Percentiles rank a stretch among this genome's conserved stretches.
phyloP scores from a whole-genome alignment of 768 basidiomycete genomes.

The Termitomyces sp. region DNA sequence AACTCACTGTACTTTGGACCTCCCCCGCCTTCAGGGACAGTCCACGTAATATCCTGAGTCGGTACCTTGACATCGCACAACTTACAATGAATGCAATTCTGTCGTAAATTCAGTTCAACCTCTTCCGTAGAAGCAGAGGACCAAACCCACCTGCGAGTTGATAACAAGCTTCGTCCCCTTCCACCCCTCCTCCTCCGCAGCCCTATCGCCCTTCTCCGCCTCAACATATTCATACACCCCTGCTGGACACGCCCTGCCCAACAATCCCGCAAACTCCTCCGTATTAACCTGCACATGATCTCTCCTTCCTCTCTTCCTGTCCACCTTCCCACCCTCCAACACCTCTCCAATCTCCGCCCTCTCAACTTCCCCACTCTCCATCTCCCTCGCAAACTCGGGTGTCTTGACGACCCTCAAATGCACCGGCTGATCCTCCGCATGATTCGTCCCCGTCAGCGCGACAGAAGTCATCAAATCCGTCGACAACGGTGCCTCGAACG shows the following conservation, averaged over 20 bases:
- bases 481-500: slow-evolving; percentile 82
- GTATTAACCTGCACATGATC: slow-evolving; percentile 76
- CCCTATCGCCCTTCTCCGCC: slow-evolving; percentile 38
- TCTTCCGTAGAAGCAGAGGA: not conserved
- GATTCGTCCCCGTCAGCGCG: slow-evolving; percentile 89
- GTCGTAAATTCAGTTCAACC: slow-evolving; percentile 4
- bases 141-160: slow-evolving; percentile 78
- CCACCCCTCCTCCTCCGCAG: slow-evolving; percentile 47
- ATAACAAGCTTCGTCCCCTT: slow-evolving; percentile 88
- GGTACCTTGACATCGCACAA: slow-evolving; percentile 96
- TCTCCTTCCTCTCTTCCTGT: slow-evolving; percentile 39
- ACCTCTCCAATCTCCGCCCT: slow-evolving; percentile 20
- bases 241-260: slow-evolving; percentile 91
- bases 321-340: slow-evolving; percentile 21
- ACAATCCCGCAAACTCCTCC: slow-evolving; percentile 76
- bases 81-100: slow-evolving; percentile 95
- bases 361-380: slow-evolving; percentile 16
- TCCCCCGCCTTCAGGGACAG: slow-evolving; percentile 93
- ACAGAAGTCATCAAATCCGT: slow-evolving; percentile 93
- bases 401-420: slow-evolving; percentile 69
- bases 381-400: slow-evolving; percentile 20
- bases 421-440: slow-evolving; percentile 92
- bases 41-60: slow-evolving; percentile 96
- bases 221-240: slow-evolving; percentile 96
- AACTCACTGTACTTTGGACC: slow-evolving; percentile 98